Evolutionary conservation across 805 yeast genomes (phyloP), one percentile per base, ranked within the genome.

Genomic region (Komagataella populi): DNA sequence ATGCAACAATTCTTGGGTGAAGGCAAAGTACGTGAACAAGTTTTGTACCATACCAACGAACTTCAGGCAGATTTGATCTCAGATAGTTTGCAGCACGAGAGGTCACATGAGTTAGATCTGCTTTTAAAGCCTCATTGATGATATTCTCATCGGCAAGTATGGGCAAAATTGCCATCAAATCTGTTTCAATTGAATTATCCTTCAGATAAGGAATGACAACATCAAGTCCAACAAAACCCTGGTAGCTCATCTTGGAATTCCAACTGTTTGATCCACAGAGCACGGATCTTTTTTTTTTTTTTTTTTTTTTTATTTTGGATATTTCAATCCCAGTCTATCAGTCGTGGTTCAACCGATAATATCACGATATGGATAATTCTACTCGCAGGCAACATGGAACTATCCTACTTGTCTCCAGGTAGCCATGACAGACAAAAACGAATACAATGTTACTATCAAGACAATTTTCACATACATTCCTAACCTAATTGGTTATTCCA

Each of bases 401-500:
- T 30, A 20, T 20, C 20, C 14, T 30, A 30, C 39, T 30, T 30
- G 39, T 30, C 39, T 30, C 39, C 14, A 30, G 39, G 14, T 30
- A 30, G 39, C 14, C 39, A 30, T 30, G 39, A 30, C 39, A 30
- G 39, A 10, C 39, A 8, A 30, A 12, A 30, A 30, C 14, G 39
- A 30, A 30, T 30, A 30, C 39, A 30, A 30, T 30, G 39, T 30
- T 10, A 7, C 39, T 30, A 30, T 14, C 14, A 30, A 30, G 39
- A 30, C 39, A 30, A 30, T 30, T 7, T 30, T 30, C n/a, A 30
- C 39, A 10, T 30, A 30, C 5, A 30, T 91, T 50, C 99, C 99
- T 8, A 93, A 93, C 66, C 71, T 87, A 58, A 91, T 93, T 58
- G 99, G 99, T 2, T 89, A 87, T 64, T 63, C 83, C 47, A 78